A percentile compares a stretch with the other conserved stretches of the same genome.
These are phyloP conservation scores for Choiromyces venosus DNA, from an alignment of 495 filamentous ascomycete species.

Conservation along the genomic window DNA sequence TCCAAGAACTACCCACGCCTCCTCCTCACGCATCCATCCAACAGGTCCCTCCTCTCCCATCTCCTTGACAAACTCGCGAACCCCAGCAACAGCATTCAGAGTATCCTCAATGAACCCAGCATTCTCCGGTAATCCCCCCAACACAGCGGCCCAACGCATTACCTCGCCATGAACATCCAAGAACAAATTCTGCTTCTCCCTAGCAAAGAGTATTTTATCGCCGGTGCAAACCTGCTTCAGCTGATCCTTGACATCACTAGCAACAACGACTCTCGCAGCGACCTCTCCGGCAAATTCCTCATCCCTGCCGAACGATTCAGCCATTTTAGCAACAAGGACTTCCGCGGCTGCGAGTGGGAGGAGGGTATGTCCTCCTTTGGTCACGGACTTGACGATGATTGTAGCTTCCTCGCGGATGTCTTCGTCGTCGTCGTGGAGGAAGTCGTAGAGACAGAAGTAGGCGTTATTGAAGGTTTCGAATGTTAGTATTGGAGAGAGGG, in stretches of 20 bases:
- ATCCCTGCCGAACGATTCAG: constrained; percentile 6
- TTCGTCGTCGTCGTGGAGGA: constrained; percentile 84
- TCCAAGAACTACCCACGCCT: constrained; percentile 21
- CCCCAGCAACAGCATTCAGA: constrained; percentile 12
- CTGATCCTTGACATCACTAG: constrained; percentile 46
- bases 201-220: constrained; percentile 69
- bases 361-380: constrained; percentile 43
- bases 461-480: constrained; percentile 30
- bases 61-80: constrained; percentile 8
- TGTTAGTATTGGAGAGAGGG: constrained; percentile 12
- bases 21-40: constrained; percentile 29
- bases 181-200: constrained; percentile 89
- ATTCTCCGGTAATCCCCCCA: constrained; percentile 41
- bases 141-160: constrained; percentile 55
- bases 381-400: constrained; percentile 43
- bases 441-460: constrained; percentile 55
- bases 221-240: constrained; percentile 53
- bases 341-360: constrained; percentile 41
- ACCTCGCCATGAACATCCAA: constrained; percentile 71
- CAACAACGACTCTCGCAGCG: constrained; percentile 38
- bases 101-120: constrained; percentile 45
- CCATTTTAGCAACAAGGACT: constrained; percentile 43
- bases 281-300: constrained; percentile 6
- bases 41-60: constrained; percentile 17
- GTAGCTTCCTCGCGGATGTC: constrained; percentile 69